Conservation (phyloP, 257 asterid genomes). For the Nyctanthes arbortristis region DNA sequence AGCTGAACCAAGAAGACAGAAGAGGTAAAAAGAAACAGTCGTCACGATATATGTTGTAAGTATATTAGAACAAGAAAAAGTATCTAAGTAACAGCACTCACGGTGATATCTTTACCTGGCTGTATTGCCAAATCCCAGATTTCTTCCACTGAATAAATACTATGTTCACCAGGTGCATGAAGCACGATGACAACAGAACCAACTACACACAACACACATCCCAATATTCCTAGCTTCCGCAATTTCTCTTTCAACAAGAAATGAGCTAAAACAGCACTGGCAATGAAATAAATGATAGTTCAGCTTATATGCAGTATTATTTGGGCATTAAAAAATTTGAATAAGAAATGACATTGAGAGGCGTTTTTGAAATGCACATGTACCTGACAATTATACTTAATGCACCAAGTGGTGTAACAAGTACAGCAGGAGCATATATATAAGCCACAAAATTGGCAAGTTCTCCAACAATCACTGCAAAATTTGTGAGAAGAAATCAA, state of each 20-base stretch:
- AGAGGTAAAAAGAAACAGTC: conserved; percentile 13
- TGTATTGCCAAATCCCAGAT: conserved; percentile 81
- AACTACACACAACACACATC: conserved; percentile 78
- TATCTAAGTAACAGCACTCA: conserved; percentile 1
- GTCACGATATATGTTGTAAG: background rate
- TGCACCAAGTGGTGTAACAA: conserved; percentile 91
- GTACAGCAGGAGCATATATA: conserved; percentile 89
- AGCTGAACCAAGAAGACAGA: conserved; percentile 49
- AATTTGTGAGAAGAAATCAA: background rate
- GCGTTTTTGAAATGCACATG: background rate
- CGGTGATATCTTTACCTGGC: conserved; percentile 52
- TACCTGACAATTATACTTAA: conserved; percentile 90
- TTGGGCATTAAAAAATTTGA: background rate
- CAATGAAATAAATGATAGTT: conserved; percentile 21
- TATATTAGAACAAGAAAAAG: conserved; percentile 8
- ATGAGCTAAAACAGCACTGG: conserved; percentile 87
- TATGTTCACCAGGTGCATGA: conserved; percentile 92
- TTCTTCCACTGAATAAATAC: conserved; percentile 80
- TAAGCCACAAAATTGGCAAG: conserved; percentile 83
- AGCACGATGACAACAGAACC: conserved; percentile 79
- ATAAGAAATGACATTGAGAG: background rate
- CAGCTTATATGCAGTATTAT: conserved; percentile 6
- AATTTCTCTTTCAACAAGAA: conserved; percentile 70
- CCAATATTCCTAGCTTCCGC: conserved; percentile 73
- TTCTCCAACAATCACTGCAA: conserved; percentile 76